Conservation (phyloP, 768 basidiomycete species). For the Phylloporus rhodoxanthus region DNA sequence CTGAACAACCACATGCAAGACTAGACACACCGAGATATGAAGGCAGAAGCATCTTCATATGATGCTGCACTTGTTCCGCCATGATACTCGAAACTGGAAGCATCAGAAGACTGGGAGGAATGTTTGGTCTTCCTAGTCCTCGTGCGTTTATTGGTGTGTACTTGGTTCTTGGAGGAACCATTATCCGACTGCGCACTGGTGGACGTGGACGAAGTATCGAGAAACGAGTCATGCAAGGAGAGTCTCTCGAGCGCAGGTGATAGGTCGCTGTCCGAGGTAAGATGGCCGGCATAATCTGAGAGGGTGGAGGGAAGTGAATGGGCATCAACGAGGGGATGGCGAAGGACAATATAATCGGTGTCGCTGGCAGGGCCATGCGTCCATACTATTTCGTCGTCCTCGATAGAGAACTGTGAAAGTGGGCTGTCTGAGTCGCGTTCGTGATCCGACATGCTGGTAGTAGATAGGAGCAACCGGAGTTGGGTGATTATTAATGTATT, state of each 20-base stretch:
- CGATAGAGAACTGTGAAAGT: slow-evolving; percentile 13
- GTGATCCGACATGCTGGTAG: slow-evolving; percentile 10
- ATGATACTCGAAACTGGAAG: slow-evolving; percentile 1
- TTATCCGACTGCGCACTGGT: slow-evolving; percentile 9
- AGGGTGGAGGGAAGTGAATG: slow-evolving; percentile 7
- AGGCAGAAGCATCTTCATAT: slow-evolving; percentile 24
- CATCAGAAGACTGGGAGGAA: slow-evolving; percentile 1
- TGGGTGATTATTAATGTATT: slow-evolving; percentile 1
- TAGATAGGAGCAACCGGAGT: background rate
- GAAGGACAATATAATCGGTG: slow-evolving; percentile 24
- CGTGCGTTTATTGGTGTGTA: background rate
- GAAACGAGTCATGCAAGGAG: background rate
- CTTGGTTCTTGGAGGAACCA: background rate
- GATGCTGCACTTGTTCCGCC: slow-evolving; percentile 10
- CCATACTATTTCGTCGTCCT: slow-evolving; percentile 25
- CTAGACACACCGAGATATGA: slow-evolving; percentile 23
- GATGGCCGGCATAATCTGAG: background rate
- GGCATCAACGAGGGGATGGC: slow-evolving; percentile 13
- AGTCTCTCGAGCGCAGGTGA: background rate
- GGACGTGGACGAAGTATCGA: background rate
- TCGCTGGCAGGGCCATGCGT: slow-evolving; percentile 2
- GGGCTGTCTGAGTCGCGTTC: slow-evolving; percentile 6
- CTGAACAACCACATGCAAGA: background rate
- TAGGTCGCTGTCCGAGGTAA: background rate
- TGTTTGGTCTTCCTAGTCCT: background rate